phyloP scores from a whole-genome alignment of 352 stramenopile species.

The Globisporangium camurandrum region DNA sequence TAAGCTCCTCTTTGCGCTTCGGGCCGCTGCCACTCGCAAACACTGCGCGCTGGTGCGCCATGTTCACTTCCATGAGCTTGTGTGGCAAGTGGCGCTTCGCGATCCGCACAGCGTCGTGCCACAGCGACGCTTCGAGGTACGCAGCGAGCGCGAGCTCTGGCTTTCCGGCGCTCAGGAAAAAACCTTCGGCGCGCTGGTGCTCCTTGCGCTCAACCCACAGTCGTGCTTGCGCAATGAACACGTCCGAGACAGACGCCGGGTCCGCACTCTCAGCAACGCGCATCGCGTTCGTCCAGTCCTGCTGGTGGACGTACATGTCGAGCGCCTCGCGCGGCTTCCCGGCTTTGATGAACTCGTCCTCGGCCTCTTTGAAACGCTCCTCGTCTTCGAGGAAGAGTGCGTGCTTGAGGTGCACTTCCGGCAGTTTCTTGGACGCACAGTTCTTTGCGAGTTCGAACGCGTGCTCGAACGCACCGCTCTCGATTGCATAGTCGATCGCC shows the following conservation, averaged over 20 bases:
- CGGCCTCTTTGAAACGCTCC: slow-evolving; percentile 89
- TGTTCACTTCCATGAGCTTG: slow-evolving; percentile 88
- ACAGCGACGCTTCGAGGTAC: slow-evolving; percentile 84
- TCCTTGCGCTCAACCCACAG: slow-evolving; percentile 84
- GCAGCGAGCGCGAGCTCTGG: slow-evolving; percentile 85
- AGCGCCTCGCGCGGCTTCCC: slow-evolving; percentile 90
- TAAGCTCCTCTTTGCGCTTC: slow-evolving; percentile 74
- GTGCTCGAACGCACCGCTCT: slow-evolving; percentile 89
- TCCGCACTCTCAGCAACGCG: slow-evolving; percentile 89
- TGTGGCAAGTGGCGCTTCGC: slow-evolving; percentile 89
- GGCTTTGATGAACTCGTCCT: slow-evolving; percentile 90
- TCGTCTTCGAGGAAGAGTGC: slow-evolving; percentile 92
- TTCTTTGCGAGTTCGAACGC: slow-evolving; percentile 89
- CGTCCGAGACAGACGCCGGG: slow-evolving; percentile 79
- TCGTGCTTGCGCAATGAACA: slow-evolving; percentile 89
- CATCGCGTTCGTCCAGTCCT: slow-evolving; percentile 90
- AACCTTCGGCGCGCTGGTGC: slow-evolving; percentile 74
- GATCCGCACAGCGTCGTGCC: slow-evolving; percentile 85
- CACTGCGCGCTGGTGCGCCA: slow-evolving; percentile 72
- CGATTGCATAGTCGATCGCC: slow-evolving; percentile 91
- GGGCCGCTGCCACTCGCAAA: slow-evolving; percentile 64
- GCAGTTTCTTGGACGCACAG: slow-evolving; percentile 81
- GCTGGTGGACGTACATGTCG: slow-evolving; percentile 95
- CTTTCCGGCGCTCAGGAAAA: slow-evolving; percentile 89
- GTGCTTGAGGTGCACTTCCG: slow-evolving; percentile 91